A percentile compares a stretch with the other conserved stretches of the same genome.
These are phyloP conservation scores for Arctium lappa DNA, from an alignment of 129 eudicot genomes.

Conservation along the genomic window DNA sequence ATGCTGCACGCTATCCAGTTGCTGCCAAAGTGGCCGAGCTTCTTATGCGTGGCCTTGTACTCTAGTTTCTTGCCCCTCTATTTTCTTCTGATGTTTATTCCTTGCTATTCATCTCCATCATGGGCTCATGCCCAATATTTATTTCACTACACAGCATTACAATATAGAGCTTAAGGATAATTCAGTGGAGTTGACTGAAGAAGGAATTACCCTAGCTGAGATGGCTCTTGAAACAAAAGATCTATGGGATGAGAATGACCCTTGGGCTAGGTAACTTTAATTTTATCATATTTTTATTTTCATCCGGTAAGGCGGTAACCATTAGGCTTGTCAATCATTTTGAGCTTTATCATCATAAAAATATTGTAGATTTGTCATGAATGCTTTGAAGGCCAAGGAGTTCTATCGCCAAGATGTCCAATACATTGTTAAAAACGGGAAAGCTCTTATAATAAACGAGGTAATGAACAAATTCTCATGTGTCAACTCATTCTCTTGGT, in stretches of 20 bases:
- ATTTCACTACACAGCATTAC: constrained; percentile 63
- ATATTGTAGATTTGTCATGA: constrained; percentile 80
- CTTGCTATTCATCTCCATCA: not conserved
- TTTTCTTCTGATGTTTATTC: not conserved
- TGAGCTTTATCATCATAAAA: constrained; percentile 7
- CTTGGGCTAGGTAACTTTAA: constrained; percentile 87
- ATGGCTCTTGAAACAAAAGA: constrained; percentile 94
- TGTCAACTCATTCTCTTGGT: not conserved
- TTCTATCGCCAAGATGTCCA: constrained; percentile 91
- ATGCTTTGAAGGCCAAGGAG: constrained; percentile 97
- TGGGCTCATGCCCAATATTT: not conserved
- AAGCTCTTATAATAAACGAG: constrained; percentile 92
- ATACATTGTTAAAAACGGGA: constrained; percentile 86
- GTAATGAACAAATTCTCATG: constrained; percentile 32
- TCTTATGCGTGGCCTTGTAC: constrained; percentile 70
- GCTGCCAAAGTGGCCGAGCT: constrained; percentile 99
- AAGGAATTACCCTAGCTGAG: constrained; percentile 85
- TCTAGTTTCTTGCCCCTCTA: constrained; percentile 10
- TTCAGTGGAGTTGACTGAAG: constrained; percentile 93
- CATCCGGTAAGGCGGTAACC: not conserved
- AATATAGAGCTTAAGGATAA: constrained; percentile 87
- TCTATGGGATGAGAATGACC: constrained; percentile 97
- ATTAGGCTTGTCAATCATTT: not conserved
- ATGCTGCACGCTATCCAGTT: constrained; percentile 96
- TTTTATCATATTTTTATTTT: not conserved